A percentile compares a stretch with the other conserved stretches of the same genome.
These are phyloP conservation scores for Metahyphopichia silvanorum DNA, from an alignment of 805 yeast genomes.

Conservation along the genomic window DNA sequence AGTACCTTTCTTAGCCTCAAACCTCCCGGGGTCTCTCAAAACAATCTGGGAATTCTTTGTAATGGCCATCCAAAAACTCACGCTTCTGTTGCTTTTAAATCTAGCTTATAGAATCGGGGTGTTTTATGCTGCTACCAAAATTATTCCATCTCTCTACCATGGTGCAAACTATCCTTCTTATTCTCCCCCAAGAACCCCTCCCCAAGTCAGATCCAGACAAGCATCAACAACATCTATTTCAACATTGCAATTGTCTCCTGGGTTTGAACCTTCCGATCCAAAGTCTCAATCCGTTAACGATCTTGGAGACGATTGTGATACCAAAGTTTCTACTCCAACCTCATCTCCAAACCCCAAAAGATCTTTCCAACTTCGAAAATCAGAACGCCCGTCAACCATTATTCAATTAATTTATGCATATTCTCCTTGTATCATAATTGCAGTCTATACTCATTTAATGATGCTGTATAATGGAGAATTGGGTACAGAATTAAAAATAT, in stretches of 20 bases:
- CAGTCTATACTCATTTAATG: slow-evolving; percentile 92
- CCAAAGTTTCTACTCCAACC: slow-evolving; percentile 10
- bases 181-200: slow-evolving; percentile 40
- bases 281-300: background rate
- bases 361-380: slow-evolving; percentile 12
- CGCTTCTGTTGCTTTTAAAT: slow-evolving; percentile 78
- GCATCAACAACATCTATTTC: slow-evolving; percentile 25
- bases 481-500: slow-evolving; percentile 57
- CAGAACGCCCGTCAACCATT: slow-evolving; percentile 29
- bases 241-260: slow-evolving; percentile 6
- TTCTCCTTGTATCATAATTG: slow-evolving; percentile 91
- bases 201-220: slow-evolving; percentile 30
- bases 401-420: slow-evolving; percentile 74
- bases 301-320: background rate
- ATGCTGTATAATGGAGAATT: slow-evolving; percentile 81
- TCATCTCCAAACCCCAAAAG: slow-evolving; percentile 4
- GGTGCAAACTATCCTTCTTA: slow-evolving; percentile 28
- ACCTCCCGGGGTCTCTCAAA: slow-evolving; percentile 50
- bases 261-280: background rate
- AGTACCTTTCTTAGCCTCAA: slow-evolving; percentile 47
- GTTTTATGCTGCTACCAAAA: slow-evolving; percentile 88
- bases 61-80: slow-evolving; percentile 56
- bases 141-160: slow-evolving; percentile 73
- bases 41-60: slow-evolving; percentile 54
- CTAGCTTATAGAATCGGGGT: slow-evolving; percentile 83